Evolutionary conservation across 306 rosid genomes (phyloP), one percentile per base, ranked within the genome.

Genomic region (Begonia peltatifolia): DNA sequence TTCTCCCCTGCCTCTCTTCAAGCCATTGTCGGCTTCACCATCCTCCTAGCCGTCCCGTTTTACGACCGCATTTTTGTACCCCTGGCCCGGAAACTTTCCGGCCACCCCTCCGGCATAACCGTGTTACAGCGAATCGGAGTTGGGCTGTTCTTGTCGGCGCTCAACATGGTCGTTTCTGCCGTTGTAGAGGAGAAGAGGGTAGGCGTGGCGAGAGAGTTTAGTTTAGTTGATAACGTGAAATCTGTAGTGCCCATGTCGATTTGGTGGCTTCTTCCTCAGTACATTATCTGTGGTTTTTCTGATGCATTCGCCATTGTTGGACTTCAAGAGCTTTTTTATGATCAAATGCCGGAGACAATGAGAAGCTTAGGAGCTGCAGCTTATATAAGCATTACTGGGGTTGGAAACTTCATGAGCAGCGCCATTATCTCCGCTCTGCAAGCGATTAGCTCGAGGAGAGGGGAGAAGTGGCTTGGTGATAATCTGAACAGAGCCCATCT

Each of bases 211-310:
- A 68, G 41, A 47, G 49, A 68, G 0, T 11, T 67, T 38, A 61
- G 68, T 14, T 75, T 87, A 47, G 11, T 71, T 2, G 90, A 83
- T 56, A 44, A 52, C 16, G 81, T 83, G 0, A 78, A 55, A 50
- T 76, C 73, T 11, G 47, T 63, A 2, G 11, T 87, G 3, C 94
- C 96, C 3, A 83, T 87, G 54, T 59, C 46, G 41, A 59, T 78
- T 41, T 83, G 90, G 90, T 87, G 96, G 96, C 11, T 87, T 14
- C 80, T 87, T 13, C 96, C 96, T 51, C 96, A 83, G n/a, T 87
- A 68, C 57, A 11, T 71, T 44, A 47, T 83, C 1, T 69, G 70
- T 0, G 84, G 94, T 0, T 15, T 80, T 0, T 59, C 87, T 0
- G 81, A 80, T 12, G 79, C 82, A 2, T 72, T 83, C 12, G 12